Conservation (phyloP, 2,329 filamentous ascomycete genomes). For the Emydomyces testavorans region DNA sequence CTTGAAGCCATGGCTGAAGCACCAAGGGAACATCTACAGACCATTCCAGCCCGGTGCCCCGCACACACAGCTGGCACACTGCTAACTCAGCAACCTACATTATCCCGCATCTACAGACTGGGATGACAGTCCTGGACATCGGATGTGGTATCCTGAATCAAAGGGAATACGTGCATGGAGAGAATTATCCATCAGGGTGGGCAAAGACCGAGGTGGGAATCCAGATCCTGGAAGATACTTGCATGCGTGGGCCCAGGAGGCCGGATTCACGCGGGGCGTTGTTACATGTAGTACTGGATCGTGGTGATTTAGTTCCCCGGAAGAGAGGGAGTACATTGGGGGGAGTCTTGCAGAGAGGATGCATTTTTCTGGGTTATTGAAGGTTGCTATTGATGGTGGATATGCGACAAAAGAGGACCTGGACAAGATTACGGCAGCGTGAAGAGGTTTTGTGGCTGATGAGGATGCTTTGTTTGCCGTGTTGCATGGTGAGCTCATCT, state of each 20-base stretch:
- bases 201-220: slow-evolving; percentile 8
- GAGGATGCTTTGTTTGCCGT: slow-evolving; percentile 30
- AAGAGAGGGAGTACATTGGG: slow-evolving; percentile 29
- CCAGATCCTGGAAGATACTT: slow-evolving; percentile 17
- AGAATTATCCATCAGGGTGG: not conserved
- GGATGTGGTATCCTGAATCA: slow-evolving; percentile 32
- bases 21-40: slow-evolving; percentile 5
- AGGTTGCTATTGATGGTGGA: slow-evolving; percentile 23
- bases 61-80: slow-evolving; percentile 14
- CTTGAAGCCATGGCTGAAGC: not conserved
- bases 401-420: slow-evolving; percentile 25
- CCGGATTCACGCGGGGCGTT: slow-evolving; percentile 22
- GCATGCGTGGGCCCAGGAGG: slow-evolving; percentile 29
- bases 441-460: slow-evolving; percentile 26
- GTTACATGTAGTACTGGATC: slow-evolving; percentile 25
- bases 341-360: slow-evolving; percentile 27
- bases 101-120: slow-evolving; percentile 28
- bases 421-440: slow-evolving; percentile 25
- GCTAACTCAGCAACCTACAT: slow-evolving; percentile 31
- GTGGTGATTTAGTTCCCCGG: slow-evolving; percentile 28
- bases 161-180: slow-evolving; percentile 5
- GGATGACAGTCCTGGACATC: slow-evolving; percentile 33
- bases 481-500: slow-evolving; percentile 31
- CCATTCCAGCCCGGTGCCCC: slow-evolving; percentile 10
- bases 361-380: slow-evolving; percentile 23